These are phyloP conservation scores for Volvox africanus DNA, from an alignment of 139 green algal species.

Conservation along the genomic window DNA sequence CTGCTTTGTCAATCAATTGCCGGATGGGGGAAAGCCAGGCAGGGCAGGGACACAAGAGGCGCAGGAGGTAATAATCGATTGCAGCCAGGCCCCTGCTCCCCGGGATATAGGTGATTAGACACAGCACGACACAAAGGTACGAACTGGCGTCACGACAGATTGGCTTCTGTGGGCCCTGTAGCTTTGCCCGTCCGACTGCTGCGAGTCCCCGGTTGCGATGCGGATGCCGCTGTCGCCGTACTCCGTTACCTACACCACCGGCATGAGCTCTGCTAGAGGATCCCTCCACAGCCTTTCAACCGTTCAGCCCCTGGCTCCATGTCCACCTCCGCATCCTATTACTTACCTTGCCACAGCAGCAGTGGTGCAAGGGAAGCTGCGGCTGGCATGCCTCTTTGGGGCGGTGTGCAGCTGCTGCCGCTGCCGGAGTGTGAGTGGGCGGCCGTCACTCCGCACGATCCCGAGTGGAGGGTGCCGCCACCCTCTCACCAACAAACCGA, in stretches of 20 bases:
- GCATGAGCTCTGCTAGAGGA: neutral
- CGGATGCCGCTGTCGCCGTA: neutral
- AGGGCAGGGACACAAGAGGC: too few species aligned
- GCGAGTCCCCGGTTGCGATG: conserved; percentile 29
- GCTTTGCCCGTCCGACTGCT: conserved; percentile 9
- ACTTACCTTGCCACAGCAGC: neutral
- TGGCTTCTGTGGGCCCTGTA: neutral
- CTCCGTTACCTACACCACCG: conserved; percentile 23
- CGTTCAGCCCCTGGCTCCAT: neutral
- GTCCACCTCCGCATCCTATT: neutral
- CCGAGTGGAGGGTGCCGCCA: neutral
- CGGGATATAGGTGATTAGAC: too few species aligned
- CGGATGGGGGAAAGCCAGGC: too few species aligned
- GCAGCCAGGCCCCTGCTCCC: too few species aligned
- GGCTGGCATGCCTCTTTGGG: neutral
- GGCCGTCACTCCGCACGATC: neutral
- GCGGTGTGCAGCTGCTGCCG: neutral
- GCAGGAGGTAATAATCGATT: too few species aligned
- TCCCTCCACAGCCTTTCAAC: neutral
- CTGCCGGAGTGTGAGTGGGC: conserved; percentile 13
- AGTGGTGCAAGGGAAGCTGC: neutral
- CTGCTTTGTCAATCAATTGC: too few species aligned
- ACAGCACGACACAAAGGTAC: too few species aligned
- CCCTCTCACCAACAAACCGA: neutral
- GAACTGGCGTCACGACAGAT: too few species aligned